Conservation (phyloP, 106 monocot genomes). For the Allium sativum region DNA sequence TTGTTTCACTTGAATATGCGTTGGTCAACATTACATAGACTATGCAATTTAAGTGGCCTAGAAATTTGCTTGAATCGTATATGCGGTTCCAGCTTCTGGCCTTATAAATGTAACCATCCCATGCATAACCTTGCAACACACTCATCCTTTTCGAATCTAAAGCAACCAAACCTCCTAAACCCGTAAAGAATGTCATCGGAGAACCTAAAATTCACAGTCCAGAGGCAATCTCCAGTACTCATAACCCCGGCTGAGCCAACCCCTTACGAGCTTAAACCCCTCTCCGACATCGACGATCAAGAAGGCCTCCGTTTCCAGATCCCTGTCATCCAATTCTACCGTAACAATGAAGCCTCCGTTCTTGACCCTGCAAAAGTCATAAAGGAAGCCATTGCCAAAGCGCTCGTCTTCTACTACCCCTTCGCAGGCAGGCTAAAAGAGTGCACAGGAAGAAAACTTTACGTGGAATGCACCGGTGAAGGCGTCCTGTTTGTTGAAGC, state of each 20-base stretch:
- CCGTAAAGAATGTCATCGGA: too few relatives aligned
- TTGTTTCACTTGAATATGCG: too few relatives aligned
- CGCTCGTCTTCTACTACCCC: conserved; percentile 62
- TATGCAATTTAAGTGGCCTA: too few relatives aligned
- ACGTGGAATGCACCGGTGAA: conserved; percentile 70
- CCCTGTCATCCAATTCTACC: conserved; percentile 30
- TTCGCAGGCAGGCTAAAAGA: conserved; percentile 54
- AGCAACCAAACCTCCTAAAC: too few relatives aligned
- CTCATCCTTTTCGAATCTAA: too few relatives aligned
- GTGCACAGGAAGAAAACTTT: conserved; percentile 27
- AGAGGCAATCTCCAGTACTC: conserved; percentile 12
- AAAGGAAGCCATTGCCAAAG: conserved; percentile 30
- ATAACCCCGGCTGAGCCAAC: conserved; percentile 23
- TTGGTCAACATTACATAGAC: too few relatives aligned
- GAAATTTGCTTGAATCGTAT: too few relatives aligned
- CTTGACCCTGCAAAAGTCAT: conserved; percentile 32
- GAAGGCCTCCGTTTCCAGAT: conserved; percentile 34
- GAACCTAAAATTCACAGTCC: conserved; percentile 16
- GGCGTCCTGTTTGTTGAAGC: conserved; percentile 72
- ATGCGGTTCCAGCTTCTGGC: too few relatives aligned
- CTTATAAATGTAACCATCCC: too few relatives aligned
- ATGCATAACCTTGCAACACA: too few relatives aligned
- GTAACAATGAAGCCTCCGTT: not conserved
- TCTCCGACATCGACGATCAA: conserved; percentile 44
- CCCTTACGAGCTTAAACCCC: conserved; percentile 24